phyloP scores from a whole-genome alignment of 208 protist species.

The Jaenimonas drosophilae region DNA sequence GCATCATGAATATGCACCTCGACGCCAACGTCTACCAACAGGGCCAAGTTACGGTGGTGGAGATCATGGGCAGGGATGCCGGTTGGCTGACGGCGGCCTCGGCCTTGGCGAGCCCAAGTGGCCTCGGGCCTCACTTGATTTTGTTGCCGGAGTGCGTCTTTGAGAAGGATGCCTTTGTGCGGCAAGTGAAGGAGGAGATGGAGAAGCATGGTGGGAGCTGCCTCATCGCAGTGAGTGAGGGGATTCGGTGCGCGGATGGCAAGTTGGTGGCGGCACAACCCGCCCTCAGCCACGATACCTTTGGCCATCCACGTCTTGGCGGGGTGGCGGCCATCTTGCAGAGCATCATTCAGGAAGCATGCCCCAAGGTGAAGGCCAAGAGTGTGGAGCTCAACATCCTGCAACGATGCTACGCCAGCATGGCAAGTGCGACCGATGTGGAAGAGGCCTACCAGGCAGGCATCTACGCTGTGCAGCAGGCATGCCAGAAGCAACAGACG shows the following conservation, averaged over 20 bases:
- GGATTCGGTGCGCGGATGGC: neutral
- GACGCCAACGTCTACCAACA: slow-evolving; percentile 5
- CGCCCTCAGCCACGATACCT: neutral
- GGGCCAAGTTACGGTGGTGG: slow-evolving; percentile 6
- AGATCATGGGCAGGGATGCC: slow-evolving; percentile 7
- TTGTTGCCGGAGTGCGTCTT: slow-evolving; percentile 3
- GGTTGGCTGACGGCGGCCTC: slow-evolving; percentile 4
- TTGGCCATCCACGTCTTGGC: neutral
- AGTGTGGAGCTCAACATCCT: neutral
- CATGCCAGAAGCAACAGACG: neutral
- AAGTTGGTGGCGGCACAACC: neutral
- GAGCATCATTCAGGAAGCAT: neutral
- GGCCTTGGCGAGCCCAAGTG: neutral
- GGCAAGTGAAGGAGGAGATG: slow-evolving; percentile 3
- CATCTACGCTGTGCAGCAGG: neutral
- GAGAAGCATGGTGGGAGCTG: neutral
- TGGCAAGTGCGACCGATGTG: neutral
- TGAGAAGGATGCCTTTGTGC: neutral
- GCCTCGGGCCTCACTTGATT: slow-evolving; percentile 1
- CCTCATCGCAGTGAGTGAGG: slow-evolving; percentile 4
- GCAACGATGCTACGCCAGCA: neutral
- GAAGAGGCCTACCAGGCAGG: neutral
- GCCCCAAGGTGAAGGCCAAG: neutral
- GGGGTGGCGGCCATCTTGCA: neutral
- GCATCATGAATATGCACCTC: slow-evolving; percentile 6